A percentile compares a stretch with the other conserved stretches of the same genome.
phyloP scores from a whole-genome alignment of 805 yeast species.

The Clavispora vitiphila region DNA sequence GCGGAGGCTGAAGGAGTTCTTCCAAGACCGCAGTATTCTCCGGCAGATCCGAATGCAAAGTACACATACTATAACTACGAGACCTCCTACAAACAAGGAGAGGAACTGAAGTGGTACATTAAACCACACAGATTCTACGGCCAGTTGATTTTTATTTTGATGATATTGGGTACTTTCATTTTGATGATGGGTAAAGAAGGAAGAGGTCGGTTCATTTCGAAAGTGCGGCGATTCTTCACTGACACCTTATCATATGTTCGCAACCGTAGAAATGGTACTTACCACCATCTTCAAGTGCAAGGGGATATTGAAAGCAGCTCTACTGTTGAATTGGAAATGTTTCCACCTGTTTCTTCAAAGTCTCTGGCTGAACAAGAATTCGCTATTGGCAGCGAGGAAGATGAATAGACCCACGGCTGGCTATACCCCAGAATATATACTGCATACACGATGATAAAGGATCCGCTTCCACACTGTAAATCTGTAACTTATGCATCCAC shows the following conservation, averaged over 20 bases:
- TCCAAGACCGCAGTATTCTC: conserved; percentile 39
- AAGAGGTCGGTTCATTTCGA: conserved; percentile 6
- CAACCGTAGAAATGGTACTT: neutral
- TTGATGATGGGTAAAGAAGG: conserved; percentile 30
- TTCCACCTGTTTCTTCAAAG: neutral
- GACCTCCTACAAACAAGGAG: conserved; percentile 20
- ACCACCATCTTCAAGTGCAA: neutral
- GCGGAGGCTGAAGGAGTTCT: conserved; percentile 43
- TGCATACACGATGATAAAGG: neutral
- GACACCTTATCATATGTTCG: neutral
- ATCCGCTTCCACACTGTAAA: neutral
- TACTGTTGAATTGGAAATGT: conserved; percentile 2
- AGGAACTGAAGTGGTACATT: conserved; percentile 38
- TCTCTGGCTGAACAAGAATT: conserved; percentile 9
- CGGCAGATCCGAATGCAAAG: conserved; percentile 12
- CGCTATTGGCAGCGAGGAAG: conserved; percentile 18
- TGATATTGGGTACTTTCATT: conserved; percentile 23
- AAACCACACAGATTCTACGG: conserved; percentile 42
- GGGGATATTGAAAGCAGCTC: neutral
- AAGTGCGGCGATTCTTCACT: neutral
- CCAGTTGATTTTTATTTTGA: conserved; percentile 22
- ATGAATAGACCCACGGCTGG: neutral
- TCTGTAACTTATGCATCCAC: neutral
- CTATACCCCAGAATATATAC: neutral
- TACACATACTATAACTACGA: conserved; percentile 29